phyloP scores from a whole-genome alignment of 345 rosid genomes.

The Lumnitzera littorea region DNA sequence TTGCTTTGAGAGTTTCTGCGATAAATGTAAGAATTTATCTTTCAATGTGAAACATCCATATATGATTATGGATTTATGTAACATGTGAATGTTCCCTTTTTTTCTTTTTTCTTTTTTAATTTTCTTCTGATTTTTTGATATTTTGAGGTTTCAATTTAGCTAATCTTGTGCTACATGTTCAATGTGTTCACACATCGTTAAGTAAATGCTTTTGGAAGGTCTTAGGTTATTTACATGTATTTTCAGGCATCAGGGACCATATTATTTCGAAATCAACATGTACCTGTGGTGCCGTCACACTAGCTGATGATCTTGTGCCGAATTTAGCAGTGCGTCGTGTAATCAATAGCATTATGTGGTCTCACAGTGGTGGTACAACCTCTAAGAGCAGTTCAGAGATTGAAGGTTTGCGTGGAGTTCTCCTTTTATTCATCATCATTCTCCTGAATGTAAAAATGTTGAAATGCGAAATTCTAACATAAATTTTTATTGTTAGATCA shows the following conservation, averaged over 20 bases:
- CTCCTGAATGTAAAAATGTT: background rate
- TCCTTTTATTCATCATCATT: background rate
- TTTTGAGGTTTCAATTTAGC: too few species aligned
- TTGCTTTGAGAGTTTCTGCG: slow-evolving; percentile 80
- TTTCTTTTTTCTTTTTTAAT: too few species aligned
- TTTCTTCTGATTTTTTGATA: too few species aligned
- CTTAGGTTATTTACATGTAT: slow-evolving; percentile 3
- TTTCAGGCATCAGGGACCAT: slow-evolving; percentile 76
- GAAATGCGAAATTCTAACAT: background rate
- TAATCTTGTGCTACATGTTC: background rate
- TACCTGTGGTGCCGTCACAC: slow-evolving; percentile 75
- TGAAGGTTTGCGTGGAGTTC: slow-evolving; percentile 48
- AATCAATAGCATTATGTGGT: slow-evolving; percentile 79
- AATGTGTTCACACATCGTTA: too few species aligned
- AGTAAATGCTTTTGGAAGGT: background rate
- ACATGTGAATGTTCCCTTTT: background rate
- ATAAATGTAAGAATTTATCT: slow-evolving; percentile 39
- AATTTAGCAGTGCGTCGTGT: slow-evolving; percentile 89
- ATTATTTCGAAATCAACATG: slow-evolving; percentile 72
- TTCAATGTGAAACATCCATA: background rate
- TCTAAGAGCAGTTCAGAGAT: slow-evolving; percentile 69
- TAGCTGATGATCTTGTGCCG: slow-evolving; percentile 95
- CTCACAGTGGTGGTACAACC: slow-evolving; percentile 76
- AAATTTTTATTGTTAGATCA: slow-evolving; percentile 35
- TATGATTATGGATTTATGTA: background rate